Evolutionary conservation across 208 protist genomes (phyloP).

Genomic region (Trypanosoma theileri): DNA sequence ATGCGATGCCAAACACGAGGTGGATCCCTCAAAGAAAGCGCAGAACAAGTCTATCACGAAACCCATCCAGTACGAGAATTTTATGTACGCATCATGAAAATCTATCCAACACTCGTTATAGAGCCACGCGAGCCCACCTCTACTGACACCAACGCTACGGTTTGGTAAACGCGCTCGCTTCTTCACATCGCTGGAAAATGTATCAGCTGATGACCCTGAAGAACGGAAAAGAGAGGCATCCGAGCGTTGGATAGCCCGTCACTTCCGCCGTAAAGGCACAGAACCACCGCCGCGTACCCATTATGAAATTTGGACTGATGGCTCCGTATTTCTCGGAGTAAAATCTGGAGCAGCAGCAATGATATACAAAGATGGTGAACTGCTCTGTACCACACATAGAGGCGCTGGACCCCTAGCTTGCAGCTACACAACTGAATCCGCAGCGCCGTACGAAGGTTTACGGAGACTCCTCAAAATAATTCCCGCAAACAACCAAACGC

Average conservation of each 20-base stretch:
- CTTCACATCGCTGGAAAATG: background rate
- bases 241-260: background rate
- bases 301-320: conserved; percentile 31
- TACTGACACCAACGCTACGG: background rate
- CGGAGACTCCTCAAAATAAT: background rate
- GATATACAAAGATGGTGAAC: conserved; percentile 14
- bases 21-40: background rate
- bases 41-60: background rate
- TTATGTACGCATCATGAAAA: background rate
- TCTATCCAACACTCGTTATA: background rate
- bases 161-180: background rate
- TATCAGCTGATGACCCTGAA: background rate
- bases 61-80: background rate
- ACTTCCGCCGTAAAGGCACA: background rate
- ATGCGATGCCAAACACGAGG: background rate
- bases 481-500: background rate
- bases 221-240: conserved; percentile 1
- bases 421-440: conserved; percentile 26
- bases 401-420: conserved; percentile 16
- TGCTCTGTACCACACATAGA: background rate
- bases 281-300: background rate
- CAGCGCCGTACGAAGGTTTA: conserved; percentile 14
- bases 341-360: conserved; percentile 20
- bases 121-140: background rate
- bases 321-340: conserved; percentile 16